phyloP scores from a whole-genome alignment of 441 rosid species.

The Gossypium lobatum region DNA sequence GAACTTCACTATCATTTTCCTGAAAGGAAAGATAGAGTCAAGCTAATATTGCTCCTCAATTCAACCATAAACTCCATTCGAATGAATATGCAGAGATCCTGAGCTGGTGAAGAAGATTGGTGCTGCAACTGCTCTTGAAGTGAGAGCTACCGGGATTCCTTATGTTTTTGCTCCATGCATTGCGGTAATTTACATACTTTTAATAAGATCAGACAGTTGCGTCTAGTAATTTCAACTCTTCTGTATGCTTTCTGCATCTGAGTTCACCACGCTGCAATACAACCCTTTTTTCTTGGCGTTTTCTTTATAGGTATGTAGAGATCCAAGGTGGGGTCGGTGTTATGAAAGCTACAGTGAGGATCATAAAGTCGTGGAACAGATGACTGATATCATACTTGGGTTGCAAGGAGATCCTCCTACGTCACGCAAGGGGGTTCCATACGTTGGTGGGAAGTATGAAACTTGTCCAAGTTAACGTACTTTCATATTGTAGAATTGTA shows the following conservation, averaged over 20 bases:
- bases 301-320: slow-evolving; percentile 54
- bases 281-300: slow-evolving; percentile 12
- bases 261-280: background rate
- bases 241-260: background rate
- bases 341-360: slow-evolving; percentile 30
- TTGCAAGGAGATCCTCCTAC: slow-evolving; percentile 63
- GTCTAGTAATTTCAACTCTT: background rate
- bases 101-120: slow-evolving; percentile 61
- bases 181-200: slow-evolving; percentile 33
- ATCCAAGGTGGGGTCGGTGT: slow-evolving; percentile 76
- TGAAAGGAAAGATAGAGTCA: background rate
- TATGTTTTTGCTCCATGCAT: slow-evolving; percentile 71
- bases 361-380: slow-evolving; percentile 47
- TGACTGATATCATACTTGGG: slow-evolving; percentile 64
- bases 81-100: slow-evolving; percentile 41
- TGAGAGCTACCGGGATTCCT: slow-evolving; percentile 69
- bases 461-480: slow-evolving; percentile 11
- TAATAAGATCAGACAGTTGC: background rate
- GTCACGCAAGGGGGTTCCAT: slow-evolving; percentile 46
- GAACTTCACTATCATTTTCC: background rate
- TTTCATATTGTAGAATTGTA: background rate
- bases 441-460: slow-evolving; percentile 50
- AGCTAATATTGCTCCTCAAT: background rate
- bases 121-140: slow-evolving; percentile 66
- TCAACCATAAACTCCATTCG: background rate